Conservation (phyloP, 75 land plant species). For the Cupressus sempervirens region DNA sequence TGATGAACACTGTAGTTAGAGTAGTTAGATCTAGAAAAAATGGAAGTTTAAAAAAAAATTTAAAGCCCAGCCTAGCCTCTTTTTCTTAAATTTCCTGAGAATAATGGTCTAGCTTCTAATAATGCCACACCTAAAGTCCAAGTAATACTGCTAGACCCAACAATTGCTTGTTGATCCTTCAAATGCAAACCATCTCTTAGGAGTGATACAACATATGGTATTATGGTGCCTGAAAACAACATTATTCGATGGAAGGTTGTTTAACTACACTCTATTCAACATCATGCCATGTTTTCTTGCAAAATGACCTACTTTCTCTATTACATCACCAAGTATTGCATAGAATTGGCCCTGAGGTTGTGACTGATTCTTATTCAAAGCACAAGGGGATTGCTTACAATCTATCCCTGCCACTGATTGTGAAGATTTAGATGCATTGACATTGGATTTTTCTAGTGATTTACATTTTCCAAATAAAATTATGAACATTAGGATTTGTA, state of each 20-base stretch:
- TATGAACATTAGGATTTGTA: too few species aligned
- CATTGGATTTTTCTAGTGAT: too few species aligned
- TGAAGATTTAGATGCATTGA: too few species aligned
- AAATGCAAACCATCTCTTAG: too few species aligned
- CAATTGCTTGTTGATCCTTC: too few species aligned
- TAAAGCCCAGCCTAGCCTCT: conserved; percentile 20
- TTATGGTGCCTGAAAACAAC: conserved; percentile 97
- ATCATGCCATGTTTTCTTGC: conserved; percentile 70
- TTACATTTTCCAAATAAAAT: too few species aligned
- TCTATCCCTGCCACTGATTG: too few species aligned
- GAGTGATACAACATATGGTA: conserved; percentile 87
- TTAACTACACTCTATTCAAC: conserved; percentile 80
- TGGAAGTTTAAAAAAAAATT: conserved; percentile 15
- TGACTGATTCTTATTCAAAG: conserved; percentile 54
- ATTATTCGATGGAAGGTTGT: conserved; percentile 89
- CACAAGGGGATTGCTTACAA: conserved; percentile 73
- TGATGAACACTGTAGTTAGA: conserved; percentile 32
- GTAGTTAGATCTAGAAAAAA: conserved; percentile 26
- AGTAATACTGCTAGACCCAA: too few species aligned
- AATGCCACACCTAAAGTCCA: too few species aligned
- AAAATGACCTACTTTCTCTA: conserved; percentile 72
- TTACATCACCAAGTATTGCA: conserved; percentile 73
- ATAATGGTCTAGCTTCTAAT: too few species aligned
- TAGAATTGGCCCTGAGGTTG: conserved; percentile 75
- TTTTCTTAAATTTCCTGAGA: too few species aligned